Evolutionary conservation across 805 yeast genomes (phyloP), one percentile per base, ranked within the genome.

Genomic region (Jamesozyma rosinii): DNA sequence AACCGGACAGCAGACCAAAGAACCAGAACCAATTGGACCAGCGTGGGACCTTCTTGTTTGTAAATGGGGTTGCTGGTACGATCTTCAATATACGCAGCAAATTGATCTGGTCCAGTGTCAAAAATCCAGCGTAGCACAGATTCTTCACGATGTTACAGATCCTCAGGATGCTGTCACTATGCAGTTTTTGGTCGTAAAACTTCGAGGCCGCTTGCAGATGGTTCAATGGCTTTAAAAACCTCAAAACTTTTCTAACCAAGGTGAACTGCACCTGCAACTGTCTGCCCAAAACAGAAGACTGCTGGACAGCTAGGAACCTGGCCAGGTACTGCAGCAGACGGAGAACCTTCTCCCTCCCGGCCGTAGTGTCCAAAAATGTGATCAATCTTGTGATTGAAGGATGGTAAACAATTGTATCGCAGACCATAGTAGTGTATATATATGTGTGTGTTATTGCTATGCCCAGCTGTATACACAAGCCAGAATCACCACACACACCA

Each of bases 151-250:
- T 45, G 31, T 48, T 54, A 31, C 38, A 33, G 34, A 40, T 36
- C 15, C 61, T 51, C 14, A 50, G 70, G 18, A 77, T 69, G 14
- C 77, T 68, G 47, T 67, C 57, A 58, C 79, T 76, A 41, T 74
- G 60, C 37, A 87, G 72, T 68, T 83, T 81, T 64, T 85, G 79
- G 57, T 79, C 84, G 53, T 69, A 74, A 13, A 84, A 74, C 49
- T 74, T 71, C 2, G 83, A 70, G 4, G 89, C 84, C n/a, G 76
- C 73, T 53, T 79, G 78, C 43, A 84, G 57, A 59, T 82, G 87
- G 54, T 71, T 72, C 55, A 89, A 66, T 1, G 95, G 95, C 65
- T 88, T 89, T 49, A 87, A 75, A 57, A 82, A 78, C 57, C 97
- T 76, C 69, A 89, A 66, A 19, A 88, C 80, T 68, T 90, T 90